Evolutionary conservation across 495 filamentous ascomycete genomes (phyloP).

Genomic region (Hyphodiscus hymeniophilus): DNA sequence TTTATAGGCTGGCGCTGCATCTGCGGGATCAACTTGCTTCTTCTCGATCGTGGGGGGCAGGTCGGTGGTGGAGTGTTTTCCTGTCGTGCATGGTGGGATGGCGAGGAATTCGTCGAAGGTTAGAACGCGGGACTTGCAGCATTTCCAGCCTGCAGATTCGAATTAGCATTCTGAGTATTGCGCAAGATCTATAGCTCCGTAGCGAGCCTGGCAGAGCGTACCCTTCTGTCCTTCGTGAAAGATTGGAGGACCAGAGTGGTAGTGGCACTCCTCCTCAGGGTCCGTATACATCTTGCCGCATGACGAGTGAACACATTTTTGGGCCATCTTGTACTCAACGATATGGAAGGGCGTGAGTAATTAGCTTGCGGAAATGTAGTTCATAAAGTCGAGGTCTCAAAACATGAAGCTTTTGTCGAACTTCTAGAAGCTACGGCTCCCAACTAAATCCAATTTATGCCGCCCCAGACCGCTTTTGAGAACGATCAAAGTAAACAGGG

Average conservation of each 20-base stretch:
- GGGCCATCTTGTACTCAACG: slow-evolving; percentile 48
- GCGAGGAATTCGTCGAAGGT: slow-evolving; percentile 98
- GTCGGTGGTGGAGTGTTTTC: slow-evolving; percentile 82
- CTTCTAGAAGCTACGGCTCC: slow-evolving; percentile 7
- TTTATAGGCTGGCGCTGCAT: slow-evolving; percentile 22
- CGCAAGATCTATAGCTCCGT: not conserved
- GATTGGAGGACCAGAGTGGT: slow-evolving; percentile 88
- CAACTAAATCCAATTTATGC: slow-evolving; percentile 1
- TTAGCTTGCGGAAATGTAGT: not conserved
- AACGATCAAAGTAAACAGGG: too few species aligned
- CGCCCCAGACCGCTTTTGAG: not conserved
- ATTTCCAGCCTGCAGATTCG: slow-evolving; percentile 78
- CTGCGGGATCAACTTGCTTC: slow-evolving; percentile 26
- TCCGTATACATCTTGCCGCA: slow-evolving; percentile 87
- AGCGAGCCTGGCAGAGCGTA: slow-evolving; percentile 28
- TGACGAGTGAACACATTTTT: slow-evolving; percentile 93
- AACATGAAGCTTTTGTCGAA: not conserved
- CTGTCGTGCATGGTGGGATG: slow-evolving; percentile 89
- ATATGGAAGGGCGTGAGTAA: not conserved
- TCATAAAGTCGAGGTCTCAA: not conserved
- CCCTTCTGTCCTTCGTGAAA: slow-evolving; percentile 99
- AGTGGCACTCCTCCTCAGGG: slow-evolving; percentile 74
- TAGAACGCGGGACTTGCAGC: slow-evolving; percentile 94
- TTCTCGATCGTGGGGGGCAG: slow-evolving; percentile 50
- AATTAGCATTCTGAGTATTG: slow-evolving; percentile 25